Percentiles rank a stretch among this genome's conserved stretches.
Evolutionary conservation across 2,329 filamentous ascomycete species (phyloP).

Genomic region (Scopulariopsis brevicaulis): DNA sequence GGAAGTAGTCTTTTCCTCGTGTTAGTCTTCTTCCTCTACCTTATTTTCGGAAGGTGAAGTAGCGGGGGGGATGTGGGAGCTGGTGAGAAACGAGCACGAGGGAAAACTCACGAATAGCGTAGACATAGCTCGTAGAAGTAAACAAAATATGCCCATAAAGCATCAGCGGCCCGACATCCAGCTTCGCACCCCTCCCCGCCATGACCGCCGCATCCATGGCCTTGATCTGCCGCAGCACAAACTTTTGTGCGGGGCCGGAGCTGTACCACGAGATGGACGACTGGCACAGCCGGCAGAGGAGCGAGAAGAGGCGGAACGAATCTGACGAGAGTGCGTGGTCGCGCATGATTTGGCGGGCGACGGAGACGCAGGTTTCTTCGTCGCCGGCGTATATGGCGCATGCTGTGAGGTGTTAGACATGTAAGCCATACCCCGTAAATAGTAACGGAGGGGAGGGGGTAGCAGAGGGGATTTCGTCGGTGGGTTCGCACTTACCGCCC

Average conservation of each 20-base stretch:
- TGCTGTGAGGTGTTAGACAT: slow-evolving; percentile 30
- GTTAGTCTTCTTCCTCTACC: neutral
- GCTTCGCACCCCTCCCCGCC: slow-evolving; percentile 19
- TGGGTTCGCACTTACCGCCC: slow-evolving; percentile 41
- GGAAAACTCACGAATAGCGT: slow-evolving; percentile 56
- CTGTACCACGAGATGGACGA: slow-evolving; percentile 67
- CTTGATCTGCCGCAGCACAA: slow-evolving; percentile 83
- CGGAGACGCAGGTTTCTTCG: slow-evolving; percentile 59
- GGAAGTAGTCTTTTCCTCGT: slow-evolving; percentile 58
- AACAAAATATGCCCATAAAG: slow-evolving; percentile 87
- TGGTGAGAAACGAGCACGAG: neutral
- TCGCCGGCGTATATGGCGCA: slow-evolving; percentile 78
- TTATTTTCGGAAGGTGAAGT: neutral
- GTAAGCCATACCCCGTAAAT: neutral
- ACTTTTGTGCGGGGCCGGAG: slow-evolving; percentile 77
- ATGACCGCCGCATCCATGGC: slow-evolving; percentile 58
- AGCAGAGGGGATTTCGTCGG: neutral
- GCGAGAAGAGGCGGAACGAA: slow-evolving; percentile 71
- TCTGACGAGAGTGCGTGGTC: slow-evolving; percentile 72
- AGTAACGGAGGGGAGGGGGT: neutral
- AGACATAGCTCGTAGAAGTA: slow-evolving; percentile 70
- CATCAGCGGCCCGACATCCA: slow-evolving; percentile 75
- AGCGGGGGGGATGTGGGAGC: neutral
- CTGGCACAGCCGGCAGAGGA: slow-evolving; percentile 65
- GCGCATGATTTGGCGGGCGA: slow-evolving; percentile 75